Conservation (phyloP, 306 rosid genomes). For the Alnus rubra region DNA sequence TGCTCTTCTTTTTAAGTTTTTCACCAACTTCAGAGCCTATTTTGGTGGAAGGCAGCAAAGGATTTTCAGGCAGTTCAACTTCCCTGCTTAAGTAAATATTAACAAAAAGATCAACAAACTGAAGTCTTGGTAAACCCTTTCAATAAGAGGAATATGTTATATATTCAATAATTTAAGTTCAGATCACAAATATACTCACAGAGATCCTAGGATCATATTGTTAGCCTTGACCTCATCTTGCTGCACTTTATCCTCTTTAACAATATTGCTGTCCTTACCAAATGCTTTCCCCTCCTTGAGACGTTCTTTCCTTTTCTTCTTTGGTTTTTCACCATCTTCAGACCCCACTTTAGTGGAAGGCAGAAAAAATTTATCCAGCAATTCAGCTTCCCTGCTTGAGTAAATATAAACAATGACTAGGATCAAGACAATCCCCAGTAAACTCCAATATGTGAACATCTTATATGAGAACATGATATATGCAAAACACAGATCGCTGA, state of each 20-base stretch:
- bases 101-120: not conserved
- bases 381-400: constrained; percentile 36
- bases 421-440: not conserved
- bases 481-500: constrained; percentile 6
- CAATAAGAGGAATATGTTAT: not conserved
- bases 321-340: not conserved
- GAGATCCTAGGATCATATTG: not conserved
- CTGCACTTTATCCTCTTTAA: constrained; percentile 7
- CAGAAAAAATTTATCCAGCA: constrained; percentile 9
- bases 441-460: not conserved
- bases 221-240: constrained; percentile 11
- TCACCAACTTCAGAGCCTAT: constrained; percentile 5
- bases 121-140: not conserved
- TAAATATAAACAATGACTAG: too few species aligned
- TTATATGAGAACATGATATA: not conserved
- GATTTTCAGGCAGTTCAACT: constrained; percentile 1
- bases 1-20: constrained; percentile 32
- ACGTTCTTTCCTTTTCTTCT: constrained; percentile 26
- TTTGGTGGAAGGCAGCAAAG: not conserved
- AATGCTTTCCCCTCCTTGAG: constrained; percentile 14
- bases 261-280: not conserved
- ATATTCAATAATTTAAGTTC: not conserved
- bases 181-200: not conserved
- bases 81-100: not conserved
- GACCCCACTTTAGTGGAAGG: constrained; percentile 27